Conservation (phyloP, 805 yeast species). For the Kuraishia capsulata region DNA sequence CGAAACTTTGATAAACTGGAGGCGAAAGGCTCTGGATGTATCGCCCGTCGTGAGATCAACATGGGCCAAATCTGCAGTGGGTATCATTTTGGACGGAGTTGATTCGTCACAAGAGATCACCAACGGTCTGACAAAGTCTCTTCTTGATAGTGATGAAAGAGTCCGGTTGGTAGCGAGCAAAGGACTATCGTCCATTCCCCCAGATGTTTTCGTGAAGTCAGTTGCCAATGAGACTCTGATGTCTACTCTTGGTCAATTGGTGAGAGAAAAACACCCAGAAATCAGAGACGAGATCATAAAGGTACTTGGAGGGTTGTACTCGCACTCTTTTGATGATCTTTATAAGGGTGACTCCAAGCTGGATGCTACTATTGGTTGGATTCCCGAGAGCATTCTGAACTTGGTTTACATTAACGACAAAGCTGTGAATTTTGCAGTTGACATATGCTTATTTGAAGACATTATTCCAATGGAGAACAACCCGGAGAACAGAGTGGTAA, state of each 20-base stretch:
- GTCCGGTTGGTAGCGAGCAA: constrained; percentile 58
- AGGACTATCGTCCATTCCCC: constrained; percentile 37
- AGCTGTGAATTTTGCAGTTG: constrained; percentile 58
- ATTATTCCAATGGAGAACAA: constrained; percentile 48
- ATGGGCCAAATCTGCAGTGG: constrained; percentile 59
- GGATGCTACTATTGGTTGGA: constrained; percentile 28
- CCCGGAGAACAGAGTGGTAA: constrained; percentile 35
- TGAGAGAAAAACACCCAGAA: constrained; percentile 61
- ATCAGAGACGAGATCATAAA: constrained; percentile 54
- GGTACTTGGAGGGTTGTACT: constrained; percentile 46
- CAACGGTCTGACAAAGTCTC: constrained; percentile 54
- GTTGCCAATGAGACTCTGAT: constrained; percentile 39
- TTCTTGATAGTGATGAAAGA: constrained; percentile 66
- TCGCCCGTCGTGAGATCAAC: constrained; percentile 52
- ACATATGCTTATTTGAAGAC: constrained; percentile 47
- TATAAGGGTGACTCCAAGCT: constrained; percentile 16
- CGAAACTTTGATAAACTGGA: constrained; percentile 62
- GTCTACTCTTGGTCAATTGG: constrained; percentile 47
- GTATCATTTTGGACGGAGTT: constrained; percentile 32
- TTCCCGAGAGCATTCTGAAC: constrained; percentile 60
- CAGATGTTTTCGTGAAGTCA: constrained; percentile 35
- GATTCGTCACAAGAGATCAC: constrained; percentile 42
- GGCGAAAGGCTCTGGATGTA: constrained; percentile 64
- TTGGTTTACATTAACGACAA: constrained; percentile 68
- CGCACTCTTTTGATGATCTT: constrained; percentile 28